These are phyloP conservation scores for Naumovozyma dairenensis DNA, from an alignment of 805 yeast genomes.

Conservation along the genomic window DNA sequence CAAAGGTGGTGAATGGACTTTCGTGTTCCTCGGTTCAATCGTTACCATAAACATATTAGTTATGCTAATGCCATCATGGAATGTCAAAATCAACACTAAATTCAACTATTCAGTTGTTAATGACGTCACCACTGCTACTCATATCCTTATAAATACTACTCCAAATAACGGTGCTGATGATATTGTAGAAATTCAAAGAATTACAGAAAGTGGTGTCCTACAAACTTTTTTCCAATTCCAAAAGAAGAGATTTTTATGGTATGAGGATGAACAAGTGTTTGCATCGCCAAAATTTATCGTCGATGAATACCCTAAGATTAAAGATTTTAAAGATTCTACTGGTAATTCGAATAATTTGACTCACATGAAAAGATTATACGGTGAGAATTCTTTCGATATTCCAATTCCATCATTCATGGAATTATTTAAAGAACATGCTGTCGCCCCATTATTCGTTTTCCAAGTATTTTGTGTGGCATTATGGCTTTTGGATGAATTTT, in stretches of 20 bases:
- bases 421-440: slow-evolving; percentile 92
- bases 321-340: slow-evolving; percentile 42
- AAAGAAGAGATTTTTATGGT: slow-evolving; percentile 78
- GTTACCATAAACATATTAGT: slow-evolving; percentile 64
- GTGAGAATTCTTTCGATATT: slow-evolving; percentile 82
- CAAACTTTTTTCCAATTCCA: slow-evolving; percentile 77
- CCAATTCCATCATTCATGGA: slow-evolving; percentile 89
- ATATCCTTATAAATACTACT: slow-evolving; percentile 68
- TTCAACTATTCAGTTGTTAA: slow-evolving; percentile 58
- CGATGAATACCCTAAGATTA: slow-evolving; percentile 48
- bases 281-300: slow-evolving; percentile 70
- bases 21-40: slow-evolving; percentile 69
- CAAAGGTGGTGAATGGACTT: slow-evolving; percentile 92
- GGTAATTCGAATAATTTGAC: slow-evolving; percentile 50
- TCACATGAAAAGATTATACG: slow-evolving; percentile 51
- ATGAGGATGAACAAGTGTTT: slow-evolving; percentile 43
- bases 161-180: slow-evolving; percentile 82
- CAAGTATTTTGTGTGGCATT: slow-evolving; percentile 91
- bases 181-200: slow-evolving; percentile 53
- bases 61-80: slow-evolving; percentile 93
- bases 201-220: slow-evolving; percentile 43
- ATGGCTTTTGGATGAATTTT: slow-evolving; percentile 93
- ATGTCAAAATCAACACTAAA: slow-evolving; percentile 51
- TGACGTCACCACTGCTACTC: slow-evolving; percentile 52
- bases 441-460: slow-evolving; percentile 95